Percentiles rank a stretch among this genome's conserved stretches.
phyloP scores from a whole-genome alignment of 2,329 filamentous ascomycete species.

The Curvularia sp. region DNA sequence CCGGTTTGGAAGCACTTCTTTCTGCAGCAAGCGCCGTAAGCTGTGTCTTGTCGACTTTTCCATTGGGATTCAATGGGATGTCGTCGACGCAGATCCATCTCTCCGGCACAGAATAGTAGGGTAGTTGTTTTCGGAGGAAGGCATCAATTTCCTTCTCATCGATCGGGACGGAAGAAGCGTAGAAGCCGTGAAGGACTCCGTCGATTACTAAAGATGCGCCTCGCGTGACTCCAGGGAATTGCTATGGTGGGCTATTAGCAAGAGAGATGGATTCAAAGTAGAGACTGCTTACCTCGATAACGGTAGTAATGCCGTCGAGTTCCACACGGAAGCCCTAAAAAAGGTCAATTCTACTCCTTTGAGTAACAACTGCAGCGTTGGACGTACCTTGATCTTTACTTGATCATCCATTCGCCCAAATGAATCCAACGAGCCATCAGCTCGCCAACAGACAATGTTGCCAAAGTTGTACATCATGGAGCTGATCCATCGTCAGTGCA shows the following conservation, averaged over 20 bases:
- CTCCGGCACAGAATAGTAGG: slow-evolving; percentile 64
- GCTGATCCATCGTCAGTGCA: slow-evolving; percentile 17
- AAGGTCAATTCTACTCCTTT: slow-evolving; percentile 15
- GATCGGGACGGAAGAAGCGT: slow-evolving; percentile 49
- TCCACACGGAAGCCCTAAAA: slow-evolving; percentile 66
- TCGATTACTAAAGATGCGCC: slow-evolving; percentile 59
- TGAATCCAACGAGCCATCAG: slow-evolving; percentile 62
- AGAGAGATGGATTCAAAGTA: not conserved
- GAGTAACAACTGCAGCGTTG: too few species aligned
- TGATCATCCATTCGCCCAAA: slow-evolving; percentile 68
- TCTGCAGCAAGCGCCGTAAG: slow-evolving; percentile 47
- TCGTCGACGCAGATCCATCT: slow-evolving; percentile 54
- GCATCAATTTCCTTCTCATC: slow-evolving; percentile 49
- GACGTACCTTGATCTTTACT: slow-evolving; percentile 62
- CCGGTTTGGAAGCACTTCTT: not conserved
- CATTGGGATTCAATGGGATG: slow-evolving; percentile 62
- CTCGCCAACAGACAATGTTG: slow-evolving; percentile 64
- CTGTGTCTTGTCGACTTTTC: slow-evolving; percentile 63
- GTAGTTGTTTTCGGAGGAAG: slow-evolving; percentile 55
- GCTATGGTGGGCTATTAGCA: slow-evolving; percentile 32
- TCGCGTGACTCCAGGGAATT: slow-evolving; percentile 56
- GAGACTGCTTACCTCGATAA: slow-evolving; percentile 29
- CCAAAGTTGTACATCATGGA: slow-evolving; percentile 67
- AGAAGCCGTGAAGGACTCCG: slow-evolving; percentile 61
- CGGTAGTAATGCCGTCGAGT: slow-evolving; percentile 62